Conservation (phyloP, 2,329 filamentous ascomycete genomes). For the Paradendryphiella salina region DNA sequence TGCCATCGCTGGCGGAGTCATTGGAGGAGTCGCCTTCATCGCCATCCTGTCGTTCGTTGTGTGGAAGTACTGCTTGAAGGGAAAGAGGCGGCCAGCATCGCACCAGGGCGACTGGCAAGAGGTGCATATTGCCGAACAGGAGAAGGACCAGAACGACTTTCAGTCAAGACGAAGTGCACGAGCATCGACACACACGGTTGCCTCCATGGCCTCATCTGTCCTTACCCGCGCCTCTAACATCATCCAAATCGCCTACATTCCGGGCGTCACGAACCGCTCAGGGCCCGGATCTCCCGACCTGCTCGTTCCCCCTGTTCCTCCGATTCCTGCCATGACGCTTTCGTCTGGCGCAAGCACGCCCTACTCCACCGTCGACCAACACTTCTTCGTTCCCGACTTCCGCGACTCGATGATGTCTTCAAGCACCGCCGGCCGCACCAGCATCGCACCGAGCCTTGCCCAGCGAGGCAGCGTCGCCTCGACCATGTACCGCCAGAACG, state of each 20-base stretch:
- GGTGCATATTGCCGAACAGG: constrained; percentile 58
- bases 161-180: constrained; percentile 62
- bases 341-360: constrained; percentile 63
- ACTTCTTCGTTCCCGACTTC: constrained; percentile 92
- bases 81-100: constrained; percentile 64
- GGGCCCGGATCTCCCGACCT: constrained; percentile 78
- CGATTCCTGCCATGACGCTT: constrained; percentile 68
- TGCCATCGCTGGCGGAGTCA: constrained; percentile 87
- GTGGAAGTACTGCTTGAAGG: constrained; percentile 86
- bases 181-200: constrained; percentile 80
- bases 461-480: constrained; percentile 70
- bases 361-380: constrained; percentile 67
- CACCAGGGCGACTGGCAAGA: constrained; percentile 60
- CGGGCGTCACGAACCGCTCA: constrained; percentile 91
- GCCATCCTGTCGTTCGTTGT: constrained; percentile 76
- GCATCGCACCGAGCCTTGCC: constrained; percentile 55
- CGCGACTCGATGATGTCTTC: constrained; percentile 89
- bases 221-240: constrained; percentile 96
- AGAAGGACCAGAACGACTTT: constrained; percentile 62
- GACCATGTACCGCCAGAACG: constrained; percentile 91
- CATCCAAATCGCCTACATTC: constrained; percentile 99
- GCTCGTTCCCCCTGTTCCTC: constrained; percentile 88
- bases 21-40: constrained; percentile 79
- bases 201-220: constrained; percentile 92
- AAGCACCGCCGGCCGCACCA: constrained; percentile 61